Evolutionary conservation across 1,139 yeast species (phyloP), one percentile per base, ranked within the genome.

Genomic region (Candida buenavistaensis): DNA sequence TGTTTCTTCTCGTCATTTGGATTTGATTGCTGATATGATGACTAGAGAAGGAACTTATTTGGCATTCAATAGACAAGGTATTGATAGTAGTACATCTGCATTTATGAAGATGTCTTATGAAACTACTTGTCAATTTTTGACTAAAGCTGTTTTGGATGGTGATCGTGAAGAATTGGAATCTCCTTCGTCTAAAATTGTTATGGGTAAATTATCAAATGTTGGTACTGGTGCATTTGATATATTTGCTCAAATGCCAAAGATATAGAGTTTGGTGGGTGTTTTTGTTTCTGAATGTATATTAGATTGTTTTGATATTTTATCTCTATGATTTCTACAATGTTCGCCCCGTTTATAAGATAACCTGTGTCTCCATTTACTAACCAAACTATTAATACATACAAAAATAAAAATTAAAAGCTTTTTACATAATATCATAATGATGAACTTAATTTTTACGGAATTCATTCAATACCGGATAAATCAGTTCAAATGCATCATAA

Each of bases 31-130:
- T 45, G 99, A 94, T 63, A 87, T 88, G 90, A 94, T 94, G 99
- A 94, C 99, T 4, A 80, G 98, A 61, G 97, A 92, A 66, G 99
- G 99, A 54, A 79, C 94, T 3, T 94, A 90, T 59, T 70, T 92
- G 59, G 96, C 99, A 17, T 94, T 94, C 72, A 90, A 89, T 66
- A 84, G 99, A 74, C 96, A 89, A 68, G 98, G 98, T 63, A 90
- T 94, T 59, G 97, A 92, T 59, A 77, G 96, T 2, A 81, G 94
- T 14, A 89, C 97, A 2, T 90, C 97, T 8, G 86, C 97, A 21
- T 87, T 94, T 70, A 83, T 89, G 92, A 94, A 94, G 74, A 94
- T 94, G 99, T 88, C 97, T 40, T 94, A 89, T 63, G 99, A 94
- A 68, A 92, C 98, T 31, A 94, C 99, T 2, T 89, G 97, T 70